Conservation (phyloP, 1,284 basidiomycete genomes). For the Caloboletus inedulis region DNA sequence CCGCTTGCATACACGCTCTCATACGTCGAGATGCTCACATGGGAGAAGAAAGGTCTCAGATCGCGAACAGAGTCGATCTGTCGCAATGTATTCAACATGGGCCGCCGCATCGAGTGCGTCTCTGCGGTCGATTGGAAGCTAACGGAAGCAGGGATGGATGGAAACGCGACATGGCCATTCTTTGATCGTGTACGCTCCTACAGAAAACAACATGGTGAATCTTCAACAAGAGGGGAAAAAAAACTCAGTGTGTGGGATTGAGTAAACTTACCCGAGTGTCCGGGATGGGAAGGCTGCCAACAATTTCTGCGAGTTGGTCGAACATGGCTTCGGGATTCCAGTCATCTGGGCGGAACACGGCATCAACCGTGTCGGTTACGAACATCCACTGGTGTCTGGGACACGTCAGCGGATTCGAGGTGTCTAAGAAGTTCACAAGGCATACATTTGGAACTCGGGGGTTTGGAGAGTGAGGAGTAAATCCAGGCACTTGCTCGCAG, state of each 20-base stretch:
- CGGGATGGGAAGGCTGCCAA: slow-evolving; percentile 56
- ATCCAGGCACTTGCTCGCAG: slow-evolving; percentile 93
- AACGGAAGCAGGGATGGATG: slow-evolving; percentile 24
- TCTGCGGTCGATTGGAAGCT: slow-evolving; percentile 27
- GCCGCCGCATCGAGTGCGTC: slow-evolving; percentile 58
- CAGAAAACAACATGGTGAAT: not conserved
- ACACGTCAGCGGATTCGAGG: slow-evolving; percentile 9
- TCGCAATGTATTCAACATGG: slow-evolving; percentile 64
- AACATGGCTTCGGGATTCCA: slow-evolving; percentile 86
- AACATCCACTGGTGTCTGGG: slow-evolving; percentile 97
- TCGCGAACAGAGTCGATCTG: slow-evolving; percentile 81
- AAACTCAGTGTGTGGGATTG: too few species aligned
- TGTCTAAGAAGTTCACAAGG: not conserved
- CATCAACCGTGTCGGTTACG: slow-evolving; percentile 96
- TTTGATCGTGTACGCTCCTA: slow-evolving; percentile 31
- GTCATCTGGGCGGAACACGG: slow-evolving; percentile 82
- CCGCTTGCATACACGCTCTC: slow-evolving; percentile 83
- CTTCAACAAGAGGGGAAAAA: not conserved
- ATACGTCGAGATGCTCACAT: slow-evolving; percentile 84
- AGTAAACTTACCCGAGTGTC: slow-evolving; percentile 35
- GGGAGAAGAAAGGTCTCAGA: slow-evolving; percentile 82
- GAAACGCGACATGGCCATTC: slow-evolving; percentile 18
- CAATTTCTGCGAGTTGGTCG: slow-evolving; percentile 86
- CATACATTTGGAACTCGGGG: slow-evolving; percentile 96
- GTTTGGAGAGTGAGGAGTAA: slow-evolving; percentile 89